Percentiles rank a stretch among this genome's conserved stretches.
These are phyloP conservation scores for Leucogyrophana mollusca DNA, from an alignment of 768 basidiomycete species.

Conservation along the genomic window DNA sequence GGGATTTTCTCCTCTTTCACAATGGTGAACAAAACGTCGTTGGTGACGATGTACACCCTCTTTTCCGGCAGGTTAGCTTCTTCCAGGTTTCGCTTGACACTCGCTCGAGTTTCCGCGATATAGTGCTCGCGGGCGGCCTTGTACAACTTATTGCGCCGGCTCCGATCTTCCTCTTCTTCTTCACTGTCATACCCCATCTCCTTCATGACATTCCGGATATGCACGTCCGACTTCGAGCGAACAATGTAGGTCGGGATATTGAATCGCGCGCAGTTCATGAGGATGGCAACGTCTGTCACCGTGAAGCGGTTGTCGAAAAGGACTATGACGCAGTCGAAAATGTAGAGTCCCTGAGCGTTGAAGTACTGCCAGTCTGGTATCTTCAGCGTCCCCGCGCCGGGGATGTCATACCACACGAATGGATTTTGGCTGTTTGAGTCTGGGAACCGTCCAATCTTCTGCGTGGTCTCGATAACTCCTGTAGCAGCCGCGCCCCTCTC, in stretches of 20 bases:
- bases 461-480: constrained; percentile 24
- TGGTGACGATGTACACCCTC: constrained; percentile 21
- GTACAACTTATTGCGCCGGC: constrained; percentile 5
- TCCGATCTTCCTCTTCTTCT: constrained; percentile 2
- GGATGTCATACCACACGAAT: constrained; percentile 27
- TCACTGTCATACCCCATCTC: constrained; percentile 9
- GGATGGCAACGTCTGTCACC: constrained; percentile 11
- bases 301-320: constrained; percentile 16
- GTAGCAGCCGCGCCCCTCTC: constrained; percentile 17
- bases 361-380: constrained; percentile 27
- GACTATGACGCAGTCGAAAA: constrained; percentile 15
- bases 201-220: constrained; percentile 13
- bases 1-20: constrained; percentile 4
- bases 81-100: constrained; percentile 11
- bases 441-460: constrained; percentile 15
- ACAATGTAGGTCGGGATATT: constrained; percentile 15
- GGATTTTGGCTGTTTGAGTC: constrained; percentile 15
- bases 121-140: constrained; percentile 16
- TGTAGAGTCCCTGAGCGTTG: constrained; percentile 23
- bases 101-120: constrained; percentile 16
- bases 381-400: constrained; percentile 24
- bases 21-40: constrained; percentile 9
- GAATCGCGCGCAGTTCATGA: constrained; percentile 11
- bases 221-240: constrained; percentile 16
- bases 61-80: constrained; percentile 16